These are phyloP conservation scores for Pseudopithomyces maydicus DNA, from an alignment of 2,329 filamentous ascomycete genomes.

Conservation along the genomic window DNA sequence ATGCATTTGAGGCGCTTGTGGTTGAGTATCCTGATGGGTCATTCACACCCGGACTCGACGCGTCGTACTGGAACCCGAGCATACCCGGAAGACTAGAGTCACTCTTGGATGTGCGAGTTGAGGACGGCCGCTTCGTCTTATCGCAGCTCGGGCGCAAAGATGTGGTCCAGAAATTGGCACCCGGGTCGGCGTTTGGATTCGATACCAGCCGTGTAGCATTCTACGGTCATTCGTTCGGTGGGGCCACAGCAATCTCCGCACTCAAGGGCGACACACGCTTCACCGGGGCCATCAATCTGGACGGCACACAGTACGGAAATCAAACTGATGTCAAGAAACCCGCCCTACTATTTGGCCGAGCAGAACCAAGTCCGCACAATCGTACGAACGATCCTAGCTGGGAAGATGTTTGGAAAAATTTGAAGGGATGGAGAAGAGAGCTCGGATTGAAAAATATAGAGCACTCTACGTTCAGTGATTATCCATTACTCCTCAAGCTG, in stretches of 20 bases:
- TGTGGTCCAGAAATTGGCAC: constrained; percentile 11
- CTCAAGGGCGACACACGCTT: constrained; percentile 28
- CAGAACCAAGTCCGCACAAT: constrained; percentile 10
- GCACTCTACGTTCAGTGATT: constrained; percentile 12
- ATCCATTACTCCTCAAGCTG: constrained; percentile 10
- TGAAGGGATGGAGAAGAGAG: constrained; percentile 16
- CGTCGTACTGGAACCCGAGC: not conserved
- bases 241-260: constrained; percentile 26
- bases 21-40: constrained; percentile 53
- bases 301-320: constrained; percentile 24
- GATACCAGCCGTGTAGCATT: constrained; percentile 14
- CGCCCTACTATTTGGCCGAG: constrained; percentile 12
- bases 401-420: constrained; percentile 4
- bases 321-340: constrained; percentile 5
- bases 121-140: constrained; percentile 18
- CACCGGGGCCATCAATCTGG: constrained; percentile 31
- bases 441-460: constrained; percentile 6
- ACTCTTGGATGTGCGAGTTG: constrained; percentile 7
- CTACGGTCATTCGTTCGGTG: constrained; percentile 40
- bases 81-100: constrained; percentile 6
- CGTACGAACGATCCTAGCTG: constrained; percentile 11
- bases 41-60: constrained; percentile 2
- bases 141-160: constrained; percentile 13
- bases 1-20: constrained; percentile 51
- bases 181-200: constrained; percentile 12